phyloP scores from a whole-genome alignment of 179 eudicot genomes.

The Patellifolia procumbens region DNA sequence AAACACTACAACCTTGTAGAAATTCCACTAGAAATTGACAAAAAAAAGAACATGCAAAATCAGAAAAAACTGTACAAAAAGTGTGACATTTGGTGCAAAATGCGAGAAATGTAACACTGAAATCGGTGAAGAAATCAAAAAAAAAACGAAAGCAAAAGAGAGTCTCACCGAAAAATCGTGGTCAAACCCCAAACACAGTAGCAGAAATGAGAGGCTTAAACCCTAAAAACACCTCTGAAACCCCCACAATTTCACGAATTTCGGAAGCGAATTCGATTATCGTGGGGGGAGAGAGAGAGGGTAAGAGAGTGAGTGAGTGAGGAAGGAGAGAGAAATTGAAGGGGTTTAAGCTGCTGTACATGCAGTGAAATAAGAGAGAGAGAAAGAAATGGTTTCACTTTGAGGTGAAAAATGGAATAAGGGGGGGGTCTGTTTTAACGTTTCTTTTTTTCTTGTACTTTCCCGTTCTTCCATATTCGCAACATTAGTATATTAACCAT shows the following conservation, averaged over 20 bases:
- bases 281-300: neutral
- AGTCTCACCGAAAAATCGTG: slow-evolving; percentile 12
- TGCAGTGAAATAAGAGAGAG: neutral
- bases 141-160: neutral
- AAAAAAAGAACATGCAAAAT: slow-evolving; percentile 22
- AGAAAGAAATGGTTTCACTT: neutral
- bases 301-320: no score
- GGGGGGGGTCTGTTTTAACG: neutral
- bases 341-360: slow-evolving; percentile 15
- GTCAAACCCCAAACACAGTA: no score
- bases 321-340: neutral
- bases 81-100: no score
- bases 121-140: neutral
- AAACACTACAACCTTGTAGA: slow-evolving; percentile 1
- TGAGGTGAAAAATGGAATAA: neutral
- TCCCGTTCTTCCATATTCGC: neutral
- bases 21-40: neutral
- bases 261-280: neutral
- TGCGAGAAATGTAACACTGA: slow-evolving; percentile 5
- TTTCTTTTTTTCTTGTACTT: neutral
- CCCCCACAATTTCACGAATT: neutral
- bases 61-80: neutral
- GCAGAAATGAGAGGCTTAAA: neutral
- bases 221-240: neutral
- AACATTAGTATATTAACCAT: no score